Percentiles rank a stretch among this genome's conserved stretches.
Evolutionary conservation across 2,329 filamentous ascomycete species (phyloP).

Genomic region (Rugonectria rugulosa): DNA sequence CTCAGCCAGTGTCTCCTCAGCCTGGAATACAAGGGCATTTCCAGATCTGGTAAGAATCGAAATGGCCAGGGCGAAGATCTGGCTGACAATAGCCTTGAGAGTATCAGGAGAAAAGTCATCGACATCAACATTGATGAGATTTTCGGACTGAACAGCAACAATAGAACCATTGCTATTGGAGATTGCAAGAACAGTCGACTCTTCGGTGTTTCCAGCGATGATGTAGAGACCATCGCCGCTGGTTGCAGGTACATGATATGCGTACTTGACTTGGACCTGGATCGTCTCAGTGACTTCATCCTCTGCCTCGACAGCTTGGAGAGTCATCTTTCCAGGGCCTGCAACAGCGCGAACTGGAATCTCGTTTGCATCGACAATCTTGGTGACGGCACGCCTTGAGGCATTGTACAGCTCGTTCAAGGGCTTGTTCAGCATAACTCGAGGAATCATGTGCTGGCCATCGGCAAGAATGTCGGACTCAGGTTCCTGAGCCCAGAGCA

Average conservation of each 20-base stretch:
- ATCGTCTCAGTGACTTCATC: background rate
- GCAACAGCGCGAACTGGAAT: constrained; percentile 6
- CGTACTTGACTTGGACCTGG: constrained; percentile 8
- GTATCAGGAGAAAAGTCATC: background rate
- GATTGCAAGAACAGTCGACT: constrained; percentile 5
- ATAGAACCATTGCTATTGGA: constrained; percentile 3
- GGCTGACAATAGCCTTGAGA: background rate
- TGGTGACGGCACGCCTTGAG: constrained; percentile 11
- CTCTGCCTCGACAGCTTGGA: constrained; percentile 1
- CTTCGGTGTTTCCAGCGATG: background rate
- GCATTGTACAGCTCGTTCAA: constrained; percentile 19
- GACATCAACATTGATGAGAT: background rate
- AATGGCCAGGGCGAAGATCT: constrained; percentile 1
- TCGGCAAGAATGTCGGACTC: constrained; percentile 20
- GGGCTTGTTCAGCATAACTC: constrained; percentile 15
- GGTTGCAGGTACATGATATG: constrained; percentile 3
- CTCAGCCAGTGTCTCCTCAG: constrained; percentile 3
- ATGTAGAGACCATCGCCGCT: background rate
- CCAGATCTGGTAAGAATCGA: background rate
- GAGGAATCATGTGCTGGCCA: constrained; percentile 16
- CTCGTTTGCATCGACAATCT: constrained; percentile 1
- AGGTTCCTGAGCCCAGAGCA: constrained; percentile 19
- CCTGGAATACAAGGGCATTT: constrained; percentile 1
- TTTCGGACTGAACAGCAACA: background rate
- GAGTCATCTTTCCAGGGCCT: constrained; percentile 1